Conservation (phyloP, 2,329 filamentous ascomycete genomes). For the Fonsecaea multimorphosa region DNA sequence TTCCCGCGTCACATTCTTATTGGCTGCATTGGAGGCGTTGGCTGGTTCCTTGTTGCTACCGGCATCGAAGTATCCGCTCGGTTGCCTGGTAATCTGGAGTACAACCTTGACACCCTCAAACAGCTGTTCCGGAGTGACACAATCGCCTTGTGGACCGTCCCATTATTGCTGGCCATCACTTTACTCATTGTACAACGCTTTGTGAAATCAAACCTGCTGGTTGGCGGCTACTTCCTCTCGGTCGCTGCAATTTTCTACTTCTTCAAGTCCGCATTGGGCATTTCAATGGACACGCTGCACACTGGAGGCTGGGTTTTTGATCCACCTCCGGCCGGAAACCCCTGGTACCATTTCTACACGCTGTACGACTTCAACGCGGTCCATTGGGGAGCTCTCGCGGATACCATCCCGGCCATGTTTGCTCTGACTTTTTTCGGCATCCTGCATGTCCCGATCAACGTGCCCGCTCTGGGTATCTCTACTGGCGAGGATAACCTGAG, state of each 20-base stretch:
- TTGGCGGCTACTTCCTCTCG: slow-evolving; percentile 85
- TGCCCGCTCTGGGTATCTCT: slow-evolving; percentile 88
- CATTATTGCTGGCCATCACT: slow-evolving; percentile 74
- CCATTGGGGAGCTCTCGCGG: slow-evolving; percentile 80
- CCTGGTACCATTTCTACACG: slow-evolving; percentile 98
- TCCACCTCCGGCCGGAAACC: slow-evolving; percentile 79
- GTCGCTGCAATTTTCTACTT: slow-evolving; percentile 67
- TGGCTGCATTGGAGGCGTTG: slow-evolving; percentile 95
- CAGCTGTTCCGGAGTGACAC: slow-evolving; percentile 77
- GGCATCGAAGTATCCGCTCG: slow-evolving; percentile 92
- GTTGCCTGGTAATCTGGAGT: slow-evolving; percentile 82
- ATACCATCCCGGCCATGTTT: slow-evolving; percentile 91
- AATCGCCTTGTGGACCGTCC: slow-evolving; percentile 80
- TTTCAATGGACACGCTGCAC: slow-evolving; percentile 72
- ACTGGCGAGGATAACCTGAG: slow-evolving; percentile 91
- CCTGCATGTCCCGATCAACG: slow-evolving; percentile 96
- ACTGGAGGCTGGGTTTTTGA: slow-evolving; percentile 88
- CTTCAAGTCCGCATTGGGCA: slow-evolving; percentile 58
- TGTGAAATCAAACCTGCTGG: slow-evolving; percentile 80
- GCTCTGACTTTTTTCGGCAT: slow-evolving; percentile 97
- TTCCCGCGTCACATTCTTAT: slow-evolving; percentile 96
- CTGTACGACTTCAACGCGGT: slow-evolving; percentile 85
- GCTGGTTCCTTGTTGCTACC: slow-evolving; percentile 90
- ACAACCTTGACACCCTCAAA: slow-evolving; percentile 75
- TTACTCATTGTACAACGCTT: slow-evolving; percentile 78